Base-by-base conservation (phyloP, 768 basidiomycete genomes). In the Phaeolepiota aurea region DNA sequence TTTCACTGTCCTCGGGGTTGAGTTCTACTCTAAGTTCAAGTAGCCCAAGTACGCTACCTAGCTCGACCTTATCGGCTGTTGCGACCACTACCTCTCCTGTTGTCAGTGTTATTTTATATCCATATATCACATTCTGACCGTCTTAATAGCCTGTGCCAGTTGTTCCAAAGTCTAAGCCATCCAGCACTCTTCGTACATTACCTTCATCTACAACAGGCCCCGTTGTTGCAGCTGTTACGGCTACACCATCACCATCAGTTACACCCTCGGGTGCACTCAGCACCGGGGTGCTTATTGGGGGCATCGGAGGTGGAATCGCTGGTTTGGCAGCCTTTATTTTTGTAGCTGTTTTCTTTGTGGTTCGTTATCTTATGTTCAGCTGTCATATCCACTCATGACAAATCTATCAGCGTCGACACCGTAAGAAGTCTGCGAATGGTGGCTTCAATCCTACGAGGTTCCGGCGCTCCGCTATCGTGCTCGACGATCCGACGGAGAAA, bases 391-490 rank as follows among this genome's bases (percentile, higher is more conserved):
- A 28, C n/a, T n/a, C n/a, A 7, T 28, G n/a, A 28, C n/a, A 28
- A 7, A 28, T 28, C 25, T n/a, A 28, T 28, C 25, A 28, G 33
- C 18, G 33, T 9, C 65, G 68, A 23, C 65, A 62, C 15, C 57
- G 62, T 38, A 61, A 61, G 32, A 55, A 47, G 38, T 58, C 49
- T 32, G 54, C 50, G 16, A 52, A 55, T 3, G 66, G 65, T 37
- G 59, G 45, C 12, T 81, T 78, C 56, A 68, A 72, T 37, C 57
- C 75, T 1, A 58, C 64, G 40, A 65, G 65, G 12, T 78, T 78
- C 61, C 69, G 69, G 21, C 70, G 72, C 45, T 78, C 77, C 14
- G 67, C 64, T 10, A 49, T 71, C 5, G 52, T 82, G 15, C 49
- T 61, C 11, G 41, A 55, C 12, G 57, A 64, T 41, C 33, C 33